Percentiles rank a stretch among this genome's conserved stretches.
Evolutionary conservation across 2,329 filamentous ascomycete genomes (phyloP).

Genomic region (Akanthomyces lecanii): DNA sequence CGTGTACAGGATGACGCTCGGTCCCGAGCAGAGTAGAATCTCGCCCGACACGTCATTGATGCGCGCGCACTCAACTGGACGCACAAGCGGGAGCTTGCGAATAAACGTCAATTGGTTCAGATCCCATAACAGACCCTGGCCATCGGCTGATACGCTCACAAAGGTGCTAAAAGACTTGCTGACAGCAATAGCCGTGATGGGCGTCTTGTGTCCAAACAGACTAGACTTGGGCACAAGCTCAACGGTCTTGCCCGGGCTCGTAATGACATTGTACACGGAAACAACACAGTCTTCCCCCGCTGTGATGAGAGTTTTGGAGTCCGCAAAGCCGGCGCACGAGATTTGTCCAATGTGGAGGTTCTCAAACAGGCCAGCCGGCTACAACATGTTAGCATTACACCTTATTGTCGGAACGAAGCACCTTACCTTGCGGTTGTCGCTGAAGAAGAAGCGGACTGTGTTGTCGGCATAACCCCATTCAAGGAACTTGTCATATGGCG

Average conservation of each 20-base stretch:
- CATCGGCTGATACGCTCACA: conserved; percentile 76
- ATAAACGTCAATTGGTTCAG: conserved; percentile 87
- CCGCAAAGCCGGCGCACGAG: conserved; percentile 76
- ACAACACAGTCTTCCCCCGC: conserved; percentile 90
- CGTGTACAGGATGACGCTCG: conserved; percentile 72
- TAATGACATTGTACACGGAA: conserved; percentile 72
- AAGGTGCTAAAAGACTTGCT: conserved; percentile 86
- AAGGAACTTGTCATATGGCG: conserved; percentile 87
- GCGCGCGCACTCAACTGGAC: conserved; percentile 65
- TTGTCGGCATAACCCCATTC: conserved; percentile 96
- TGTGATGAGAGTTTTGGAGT: conserved; percentile 86
- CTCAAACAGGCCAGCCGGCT: conserved; percentile 80
- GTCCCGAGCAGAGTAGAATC: conserved; percentile 77
- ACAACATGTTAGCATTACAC: conserved; percentile 26
- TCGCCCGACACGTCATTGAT: conserved; percentile 92
- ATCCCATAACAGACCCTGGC: conserved; percentile 87
- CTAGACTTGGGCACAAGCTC: conserved; percentile 76
- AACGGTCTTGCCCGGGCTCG: conserved; percentile 60
- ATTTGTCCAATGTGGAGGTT: conserved; percentile 91
- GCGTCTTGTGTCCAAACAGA: conserved; percentile 84
- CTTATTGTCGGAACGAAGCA: conserved; percentile 9
- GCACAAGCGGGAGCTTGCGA: conserved; percentile 60
- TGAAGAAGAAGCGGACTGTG: conserved; percentile 84
- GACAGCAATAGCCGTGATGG: conserved; percentile 76
- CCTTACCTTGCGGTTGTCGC: conserved; percentile 69